Base-by-base conservation (phyloP, 345 rosid genomes). In the Eucalyptus microcorys region DNA sequence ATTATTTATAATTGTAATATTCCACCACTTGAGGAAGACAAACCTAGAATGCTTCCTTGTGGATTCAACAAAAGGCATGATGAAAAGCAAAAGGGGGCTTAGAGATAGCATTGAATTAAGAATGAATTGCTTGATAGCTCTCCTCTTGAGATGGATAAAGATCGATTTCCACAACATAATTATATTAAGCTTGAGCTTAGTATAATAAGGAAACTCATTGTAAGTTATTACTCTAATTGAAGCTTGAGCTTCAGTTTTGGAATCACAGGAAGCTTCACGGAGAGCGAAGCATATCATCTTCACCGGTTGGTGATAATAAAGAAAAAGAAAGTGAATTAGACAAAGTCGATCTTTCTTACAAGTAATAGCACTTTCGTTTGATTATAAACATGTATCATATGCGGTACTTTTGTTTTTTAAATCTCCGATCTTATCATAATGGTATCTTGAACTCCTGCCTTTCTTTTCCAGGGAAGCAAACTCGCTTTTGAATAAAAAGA, bases 231-330 rank as follows among this genome's bases (percentile, higher is more conserved):
- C 2, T n/a, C 3, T 64, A 15, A 66, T n/a, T 66, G 76, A n/a
- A 66, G 76, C 76, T n/a, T n/a, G 5, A 2, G 57, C 0, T 1
- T 53, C 10, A 53, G 76, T 3, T 0, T 0, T 66, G 40, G 76
- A 66, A 66, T n/a, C 76, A 66, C 79, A 7, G 79, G 42, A n/a
- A 64, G 17, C 68, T 30, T 61, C 2, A 27, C 8, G 37, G 19
- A 64, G 71, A n/a, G 19, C 71, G 2, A 14, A 30, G 71, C 71
- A 64, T 14, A 30, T 57, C n/a, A 57, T 57, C 30, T 57, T 57
- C n/a, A 57, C n/a, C n/a, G n/a, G n/a, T 57, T 57, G n/a, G 64
- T 57, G 64, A 57, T 10, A 26, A 14, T 1, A 64, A 17, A 7
- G 9, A 6, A 49, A 49, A 15, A 1, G 15, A 16, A 61, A 13